A percentile compares a stretch with the other conserved stretches of the same genome.
These are phyloP conservation scores for Wickerhamiella kurtzmanii DNA, from an alignment of 805 yeast genomes.

Conservation along the genomic window DNA sequence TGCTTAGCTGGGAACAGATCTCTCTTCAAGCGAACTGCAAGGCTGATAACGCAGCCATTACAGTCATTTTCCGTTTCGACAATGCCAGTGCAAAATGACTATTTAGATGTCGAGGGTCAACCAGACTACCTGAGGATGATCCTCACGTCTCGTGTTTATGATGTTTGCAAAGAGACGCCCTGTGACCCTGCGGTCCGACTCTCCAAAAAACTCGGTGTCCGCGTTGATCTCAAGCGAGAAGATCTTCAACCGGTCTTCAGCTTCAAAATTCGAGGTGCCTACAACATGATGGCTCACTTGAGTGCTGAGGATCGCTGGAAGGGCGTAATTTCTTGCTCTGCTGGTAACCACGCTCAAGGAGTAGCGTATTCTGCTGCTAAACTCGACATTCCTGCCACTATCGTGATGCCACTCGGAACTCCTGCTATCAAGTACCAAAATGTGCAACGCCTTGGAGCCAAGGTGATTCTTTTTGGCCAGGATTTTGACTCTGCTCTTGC, in stretches of 20 bases:
- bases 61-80: background rate
- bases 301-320: conserved; percentile 41
- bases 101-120: conserved; percentile 31
- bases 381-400: conserved; percentile 82
- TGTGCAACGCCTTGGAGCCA: conserved; percentile 84
- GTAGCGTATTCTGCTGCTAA: conserved; percentile 85
- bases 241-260: conserved; percentile 91
- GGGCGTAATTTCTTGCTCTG: conserved; percentile 96
- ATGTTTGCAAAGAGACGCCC: conserved; percentile 86
- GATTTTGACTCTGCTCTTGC: conserved; percentile 91
- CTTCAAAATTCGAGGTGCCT: conserved; percentile 94
- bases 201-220: conserved; percentile 61
- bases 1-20: background rate
- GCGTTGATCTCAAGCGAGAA: conserved; percentile 74
- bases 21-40: background rate
- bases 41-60: background rate
- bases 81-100: conserved; percentile 1
- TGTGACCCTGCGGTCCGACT: conserved; percentile 60
- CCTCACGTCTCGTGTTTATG: conserved; percentile 85
- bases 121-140: conserved; percentile 93
- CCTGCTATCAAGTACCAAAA: conserved; percentile 89
- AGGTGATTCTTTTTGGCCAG: conserved; percentile 84
- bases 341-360: conserved; percentile 99
- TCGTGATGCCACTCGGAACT: conserved; percentile 96
- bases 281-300: conserved; percentile 88